Percentiles rank a stretch among this genome's conserved stretches.
These are phyloP conservation scores for Arthrobotrys iridis DNA, from an alignment of 2,329 filamentous ascomycete genomes.

Conservation along the genomic window DNA sequence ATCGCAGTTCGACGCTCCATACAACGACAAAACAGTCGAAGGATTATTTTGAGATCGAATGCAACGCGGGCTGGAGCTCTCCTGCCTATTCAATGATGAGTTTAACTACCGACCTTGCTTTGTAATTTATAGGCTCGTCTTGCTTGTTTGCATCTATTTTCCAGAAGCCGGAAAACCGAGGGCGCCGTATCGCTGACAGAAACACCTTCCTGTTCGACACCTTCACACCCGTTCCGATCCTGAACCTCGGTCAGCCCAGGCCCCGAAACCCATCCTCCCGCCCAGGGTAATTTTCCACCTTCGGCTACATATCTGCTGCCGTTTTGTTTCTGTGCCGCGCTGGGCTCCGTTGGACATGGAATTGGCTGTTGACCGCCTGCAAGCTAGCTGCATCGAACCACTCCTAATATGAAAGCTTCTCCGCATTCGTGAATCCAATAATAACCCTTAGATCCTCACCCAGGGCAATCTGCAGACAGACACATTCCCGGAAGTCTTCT, in stretches of 20 bases:
- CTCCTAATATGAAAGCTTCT: constrained; percentile 44
- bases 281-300: constrained; percentile 29
- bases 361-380: constrained; percentile 26
- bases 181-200: constrained; percentile 33
- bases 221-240: constrained; percentile 50
- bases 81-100: constrained; percentile 41
- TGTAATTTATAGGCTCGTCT: constrained; percentile 12
- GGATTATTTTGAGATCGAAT: constrained; percentile 13
- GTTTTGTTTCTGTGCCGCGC: constrained; percentile 48
- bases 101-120: constrained; percentile 31
- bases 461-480: constrained; percentile 30
- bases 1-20: constrained; percentile 1
- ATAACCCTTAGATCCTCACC: constrained; percentile 39
- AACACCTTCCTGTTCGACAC: constrained; percentile 52
- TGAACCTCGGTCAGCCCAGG: constrained; percentile 49
- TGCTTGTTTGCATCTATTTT: constrained; percentile 12
- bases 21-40: not conserved
- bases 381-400: constrained; percentile 18
- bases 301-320: constrained; percentile 52
- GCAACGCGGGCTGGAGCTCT: constrained; percentile 28
- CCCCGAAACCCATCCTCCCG: constrained; percentile 40
- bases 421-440: constrained; percentile 50
- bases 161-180: constrained; percentile 40
- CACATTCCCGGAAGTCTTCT: constrained; percentile 42
- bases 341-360: not conserved